These are phyloP conservation scores for Dictyostelium brefeldianum DNA, from an alignment of 78 protist species.

Conservation along the genomic window DNA sequence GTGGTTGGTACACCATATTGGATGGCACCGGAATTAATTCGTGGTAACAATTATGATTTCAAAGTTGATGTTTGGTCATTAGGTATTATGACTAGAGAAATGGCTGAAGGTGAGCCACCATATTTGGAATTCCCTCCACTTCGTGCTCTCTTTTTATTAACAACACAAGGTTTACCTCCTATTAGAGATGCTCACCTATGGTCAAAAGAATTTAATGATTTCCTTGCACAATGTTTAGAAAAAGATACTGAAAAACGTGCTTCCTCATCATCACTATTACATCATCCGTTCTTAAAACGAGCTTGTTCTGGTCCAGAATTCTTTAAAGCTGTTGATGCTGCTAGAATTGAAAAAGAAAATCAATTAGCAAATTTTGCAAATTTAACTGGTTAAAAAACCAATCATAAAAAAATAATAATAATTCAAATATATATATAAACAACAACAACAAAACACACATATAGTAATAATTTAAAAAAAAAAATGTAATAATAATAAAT, in stretches of 20 bases:
- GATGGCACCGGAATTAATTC: conserved; percentile 96
- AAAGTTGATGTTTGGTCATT: conserved; percentile 94
- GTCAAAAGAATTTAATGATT: conserved; percentile 89
- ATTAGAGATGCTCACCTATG: conserved; percentile 78
- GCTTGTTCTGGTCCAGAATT: conserved; percentile 70
- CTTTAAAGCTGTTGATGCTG: conserved; percentile 70
- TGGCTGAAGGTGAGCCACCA: conserved; percentile 96
- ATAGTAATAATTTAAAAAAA: no score
- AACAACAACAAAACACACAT: neutral
- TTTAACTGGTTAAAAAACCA: neutral
- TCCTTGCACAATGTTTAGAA: conserved; percentile 86
- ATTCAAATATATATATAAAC: neutral
- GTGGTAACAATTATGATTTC: conserved; percentile 89
- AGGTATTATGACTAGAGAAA: conserved; percentile 94
- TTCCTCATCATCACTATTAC: conserved; percentile 33
- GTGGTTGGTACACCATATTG: conserved; percentile 94
- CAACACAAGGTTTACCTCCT: conserved; percentile 94
- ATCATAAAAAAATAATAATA: conserved; percentile 7
- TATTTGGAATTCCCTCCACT: conserved; percentile 94
- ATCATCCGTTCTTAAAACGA: conserved; percentile 72
- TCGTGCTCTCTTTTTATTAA: conserved; percentile 92
- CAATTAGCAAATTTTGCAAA: conserved; percentile 53
- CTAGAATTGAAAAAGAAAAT: conserved; percentile 51
- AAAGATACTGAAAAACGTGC: conserved; percentile 87
- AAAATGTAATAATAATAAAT: no score